Evolutionary conservation across 1,284 basidiomycete genomes (phyloP), one percentile per base, ranked within the genome.

Genomic region (Marasmius oreades): DNA sequence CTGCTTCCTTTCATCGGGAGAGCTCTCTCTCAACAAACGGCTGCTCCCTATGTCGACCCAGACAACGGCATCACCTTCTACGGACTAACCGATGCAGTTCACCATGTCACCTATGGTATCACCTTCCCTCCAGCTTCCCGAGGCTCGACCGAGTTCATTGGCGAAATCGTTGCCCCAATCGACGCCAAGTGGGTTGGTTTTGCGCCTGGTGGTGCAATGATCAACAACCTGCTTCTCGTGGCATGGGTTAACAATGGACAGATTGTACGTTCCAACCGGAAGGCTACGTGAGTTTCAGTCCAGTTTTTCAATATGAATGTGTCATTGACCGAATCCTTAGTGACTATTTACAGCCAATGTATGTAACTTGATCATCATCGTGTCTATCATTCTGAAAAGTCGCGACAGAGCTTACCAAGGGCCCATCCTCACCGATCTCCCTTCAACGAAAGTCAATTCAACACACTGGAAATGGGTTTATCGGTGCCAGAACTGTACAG

Each of bases 381-480:
- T 20, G 47, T 31, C 33, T 18, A n/a, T 28, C 16, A 12, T 26
- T 50, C 6, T 39, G 24, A 3, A 20, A 28, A 18, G 20, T n/a
- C 16, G 10, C 10, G 28, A 18, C 53, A 76, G 71, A 23, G 68
- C 69, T 26, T 74, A 77, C 63, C 50, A 65, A 20, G 79, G 79
- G 5, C 79, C 78, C 2, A 67, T 73, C 14, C 67, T 82, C 39
- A 81, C 79, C 2, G 73, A 73, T 50, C 67, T 80, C n/a, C 71
- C 73, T 4, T 69, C 70, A 5, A 69, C 72, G 7, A 70, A 65
- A 59, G 73, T 82, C 37, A 82, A 81, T 57, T 63, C 77, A 2
- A 82, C 80, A 2, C 77, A 81, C 58, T 82, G 79, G 79, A 81
- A 80, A 60, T 80, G 79, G 77, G 75, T 80, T 11, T 82, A 75